These are phyloP conservation scores for Pseudogymnoascus sp. DNA, from an alignment of 2,329 filamentous ascomycete species.

Conservation along the genomic window DNA sequence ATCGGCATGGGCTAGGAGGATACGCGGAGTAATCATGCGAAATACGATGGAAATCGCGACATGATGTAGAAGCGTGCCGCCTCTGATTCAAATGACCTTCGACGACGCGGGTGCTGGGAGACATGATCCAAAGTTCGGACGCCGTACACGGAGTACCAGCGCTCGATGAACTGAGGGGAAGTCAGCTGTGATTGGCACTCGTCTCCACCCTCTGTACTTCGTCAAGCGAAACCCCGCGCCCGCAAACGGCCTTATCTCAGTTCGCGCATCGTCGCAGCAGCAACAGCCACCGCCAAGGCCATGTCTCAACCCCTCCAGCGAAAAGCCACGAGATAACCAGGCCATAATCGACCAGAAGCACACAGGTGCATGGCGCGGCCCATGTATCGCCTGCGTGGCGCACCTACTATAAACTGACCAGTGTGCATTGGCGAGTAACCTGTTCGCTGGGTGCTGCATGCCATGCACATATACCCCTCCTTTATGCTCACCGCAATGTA, in stretches of 20 bases:
- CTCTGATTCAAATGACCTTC: constrained; percentile 6
- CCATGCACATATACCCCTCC: constrained; percentile 6
- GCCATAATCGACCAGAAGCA: not conserved
- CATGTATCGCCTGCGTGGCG: not conserved
- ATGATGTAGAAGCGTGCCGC: constrained; percentile 1
- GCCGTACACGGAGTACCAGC: not conserved
- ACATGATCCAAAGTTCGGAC: not conserved
- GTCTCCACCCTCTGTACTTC: not conserved
- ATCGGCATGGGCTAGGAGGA: not conserved
- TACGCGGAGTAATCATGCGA: not conserved
- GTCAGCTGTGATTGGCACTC: not conserved
- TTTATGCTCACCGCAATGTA: constrained; percentile 4
- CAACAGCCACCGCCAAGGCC: not conserved
- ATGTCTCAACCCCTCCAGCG: not conserved
- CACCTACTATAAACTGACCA: not conserved
- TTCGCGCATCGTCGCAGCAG: not conserved
- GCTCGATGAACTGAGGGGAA: not conserved
- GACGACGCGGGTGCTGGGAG: not conserved
- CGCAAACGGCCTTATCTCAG: constrained; percentile 6
- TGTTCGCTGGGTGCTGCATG: not conserved
- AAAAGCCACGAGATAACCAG: constrained; percentile 3
- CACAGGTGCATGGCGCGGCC: not conserved
- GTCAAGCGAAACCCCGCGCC: not conserved
- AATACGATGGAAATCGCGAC: not conserved
- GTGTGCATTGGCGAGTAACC: not conserved